Evolutionary conservation across 2,329 filamentous ascomycete species (phyloP).

Genomic region (Kalaharituber pfeilii): DNA sequence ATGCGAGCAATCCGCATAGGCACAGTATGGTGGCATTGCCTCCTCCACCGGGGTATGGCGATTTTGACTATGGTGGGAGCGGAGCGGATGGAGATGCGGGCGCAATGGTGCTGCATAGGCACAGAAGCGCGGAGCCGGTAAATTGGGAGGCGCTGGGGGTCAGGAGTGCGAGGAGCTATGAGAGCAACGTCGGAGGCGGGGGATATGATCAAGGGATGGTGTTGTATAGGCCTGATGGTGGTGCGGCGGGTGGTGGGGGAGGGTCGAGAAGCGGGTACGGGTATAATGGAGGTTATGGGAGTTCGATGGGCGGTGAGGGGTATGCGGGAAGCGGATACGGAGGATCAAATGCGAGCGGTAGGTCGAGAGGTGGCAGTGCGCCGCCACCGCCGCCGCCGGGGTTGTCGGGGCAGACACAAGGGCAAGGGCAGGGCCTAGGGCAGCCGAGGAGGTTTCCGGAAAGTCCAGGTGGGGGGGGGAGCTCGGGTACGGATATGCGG

Average conservation of each 20-base stretch:
- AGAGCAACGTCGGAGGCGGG: not conserved
- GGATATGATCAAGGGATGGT: constrained; percentile 1
- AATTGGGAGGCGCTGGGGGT: not conserved
- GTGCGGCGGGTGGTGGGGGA: not conserved
- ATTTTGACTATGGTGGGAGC: not conserved
- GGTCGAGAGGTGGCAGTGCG: not conserved
- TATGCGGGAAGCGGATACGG: not conserved
- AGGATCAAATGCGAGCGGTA: not conserved
- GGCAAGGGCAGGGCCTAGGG: too few species aligned
- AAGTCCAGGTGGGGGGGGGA: too few species aligned
- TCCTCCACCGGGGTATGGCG: not conserved
- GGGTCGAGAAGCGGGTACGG: not conserved
- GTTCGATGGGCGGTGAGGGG: not conserved
- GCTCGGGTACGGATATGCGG: constrained; percentile 11
- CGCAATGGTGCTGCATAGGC: not conserved
- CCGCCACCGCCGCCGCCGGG: not conserved
- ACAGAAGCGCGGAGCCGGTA: not conserved
- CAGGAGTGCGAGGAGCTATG: not conserved
- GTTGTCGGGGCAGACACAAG: not conserved
- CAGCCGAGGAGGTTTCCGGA: too few species aligned
- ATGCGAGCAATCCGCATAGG: not conserved
- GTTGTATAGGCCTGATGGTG: not conserved
- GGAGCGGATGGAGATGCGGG: not conserved
- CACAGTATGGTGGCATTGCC: not conserved
- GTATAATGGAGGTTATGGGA: not conserved